Evolutionary conservation across 2,329 filamentous ascomycete species (phyloP).

Genomic region (Pseudogymnoascus sp.): DNA sequence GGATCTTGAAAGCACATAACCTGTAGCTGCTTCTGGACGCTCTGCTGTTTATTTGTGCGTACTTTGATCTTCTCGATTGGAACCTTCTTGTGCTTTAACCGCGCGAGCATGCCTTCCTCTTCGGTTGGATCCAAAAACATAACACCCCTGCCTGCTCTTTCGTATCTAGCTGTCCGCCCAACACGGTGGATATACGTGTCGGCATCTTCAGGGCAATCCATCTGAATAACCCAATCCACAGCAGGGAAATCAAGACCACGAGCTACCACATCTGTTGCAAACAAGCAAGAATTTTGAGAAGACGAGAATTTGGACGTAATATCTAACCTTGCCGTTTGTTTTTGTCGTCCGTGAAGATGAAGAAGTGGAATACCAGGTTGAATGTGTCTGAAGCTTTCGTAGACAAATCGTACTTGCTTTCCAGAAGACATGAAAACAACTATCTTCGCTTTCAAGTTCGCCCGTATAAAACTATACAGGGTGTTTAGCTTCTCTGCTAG

Average conservation of each 20-base stretch:
- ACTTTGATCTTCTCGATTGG: slow-evolving; percentile 81
- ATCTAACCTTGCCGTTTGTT: slow-evolving; percentile 78
- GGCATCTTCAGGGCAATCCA: slow-evolving; percentile 92
- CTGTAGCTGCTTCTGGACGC: slow-evolving; percentile 75
- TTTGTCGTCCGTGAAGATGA: slow-evolving; percentile 89
- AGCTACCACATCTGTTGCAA: slow-evolving; percentile 91
- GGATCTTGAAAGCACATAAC: slow-evolving; percentile 94
- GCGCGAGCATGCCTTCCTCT: slow-evolving; percentile 80
- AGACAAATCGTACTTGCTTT: slow-evolving; percentile 93
- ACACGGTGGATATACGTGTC: slow-evolving; percentile 98
- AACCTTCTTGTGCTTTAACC: slow-evolving; percentile 81
- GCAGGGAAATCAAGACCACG: slow-evolving; percentile 91
- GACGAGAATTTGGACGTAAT: slow-evolving; percentile 77
- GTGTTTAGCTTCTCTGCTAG: slow-evolving; percentile 85
- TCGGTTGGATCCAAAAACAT: slow-evolving; percentile 89
- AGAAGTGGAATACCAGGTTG: slow-evolving; percentile 90
- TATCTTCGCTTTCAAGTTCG: slow-evolving; percentile 87
- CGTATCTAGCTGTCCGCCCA: slow-evolving; percentile 86
- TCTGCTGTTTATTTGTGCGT: slow-evolving; percentile 79
- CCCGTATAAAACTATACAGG: slow-evolving; percentile 83
- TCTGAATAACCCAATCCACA: slow-evolving; percentile 97
- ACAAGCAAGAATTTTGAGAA: slow-evolving; percentile 76
- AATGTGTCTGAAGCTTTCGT: slow-evolving; percentile 84
- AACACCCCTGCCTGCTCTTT: slow-evolving; percentile 77
- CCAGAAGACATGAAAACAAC: slow-evolving; percentile 91